phyloP scores from a whole-genome alignment of 2,329 filamentous ascomycete genomes.

The Colletotrichum aenigma region DNA sequence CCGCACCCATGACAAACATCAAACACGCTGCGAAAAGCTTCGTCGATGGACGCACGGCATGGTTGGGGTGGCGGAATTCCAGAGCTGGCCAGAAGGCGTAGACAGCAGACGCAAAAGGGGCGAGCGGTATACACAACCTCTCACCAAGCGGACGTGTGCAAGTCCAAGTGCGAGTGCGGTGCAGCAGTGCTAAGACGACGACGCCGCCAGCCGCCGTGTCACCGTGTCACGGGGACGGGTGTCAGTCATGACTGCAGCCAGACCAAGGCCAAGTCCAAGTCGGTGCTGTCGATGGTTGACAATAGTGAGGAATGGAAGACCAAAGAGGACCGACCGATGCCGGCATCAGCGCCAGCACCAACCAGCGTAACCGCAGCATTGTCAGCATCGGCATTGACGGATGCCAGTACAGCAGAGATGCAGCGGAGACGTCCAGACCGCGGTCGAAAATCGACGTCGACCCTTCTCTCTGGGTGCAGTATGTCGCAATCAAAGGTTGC shows the following conservation, averaged over 20 bases:
- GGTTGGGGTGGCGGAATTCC: background rate
- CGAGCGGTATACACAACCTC: background rate
- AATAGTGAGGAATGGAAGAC: background rate
- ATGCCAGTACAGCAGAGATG: background rate
- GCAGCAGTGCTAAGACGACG: background rate
- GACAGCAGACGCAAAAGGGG: background rate
- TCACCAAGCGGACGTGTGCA: background rate
- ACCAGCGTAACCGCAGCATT: background rate
- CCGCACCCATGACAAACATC: conserved; percentile 3
- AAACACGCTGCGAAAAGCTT: conserved; percentile 14
- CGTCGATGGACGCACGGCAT: background rate
- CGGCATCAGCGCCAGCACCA: background rate
- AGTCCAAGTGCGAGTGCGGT: background rate
- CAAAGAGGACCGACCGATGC: background rate
- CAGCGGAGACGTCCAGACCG: background rate
- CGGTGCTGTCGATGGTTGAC: background rate
- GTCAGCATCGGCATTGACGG: background rate
- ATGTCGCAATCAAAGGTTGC: background rate
- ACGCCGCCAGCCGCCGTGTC: background rate
- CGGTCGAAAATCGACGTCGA: background rate
- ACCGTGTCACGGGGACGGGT: background rate
- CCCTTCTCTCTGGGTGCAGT: background rate
- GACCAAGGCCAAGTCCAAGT: background rate
- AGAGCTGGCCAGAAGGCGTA: background rate
- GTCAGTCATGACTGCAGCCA: background rate